These are phyloP conservation scores for Protomyces gravidus DNA, from an alignment of 1,139 yeast genomes.

Conservation along the genomic window DNA sequence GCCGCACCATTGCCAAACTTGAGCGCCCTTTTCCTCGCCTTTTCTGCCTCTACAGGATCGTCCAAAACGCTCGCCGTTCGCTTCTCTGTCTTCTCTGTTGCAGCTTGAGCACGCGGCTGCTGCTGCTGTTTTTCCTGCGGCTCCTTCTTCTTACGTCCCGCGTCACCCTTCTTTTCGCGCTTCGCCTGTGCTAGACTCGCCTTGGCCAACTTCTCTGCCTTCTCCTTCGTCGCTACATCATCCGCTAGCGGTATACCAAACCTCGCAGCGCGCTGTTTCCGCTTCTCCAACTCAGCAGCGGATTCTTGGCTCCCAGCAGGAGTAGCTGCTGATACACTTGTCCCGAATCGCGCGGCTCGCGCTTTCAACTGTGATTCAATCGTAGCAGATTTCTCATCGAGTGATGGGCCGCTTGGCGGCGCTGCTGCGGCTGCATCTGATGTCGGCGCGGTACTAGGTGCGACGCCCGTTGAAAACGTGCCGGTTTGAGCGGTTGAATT, in stretches of 20 bases:
- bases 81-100: conserved; percentile 1
- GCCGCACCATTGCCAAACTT: conserved; percentile 17
- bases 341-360: conserved; percentile 12
- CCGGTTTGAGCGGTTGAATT: neutral
- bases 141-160: neutral
- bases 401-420: neutral
- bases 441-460: neutral
- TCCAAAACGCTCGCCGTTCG: conserved; percentile 27
- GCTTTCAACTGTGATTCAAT: conserved; percentile 10
- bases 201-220: conserved; percentile 5
- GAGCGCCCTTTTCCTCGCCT: conserved; percentile 30
- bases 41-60: conserved; percentile 30
- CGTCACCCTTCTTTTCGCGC: neutral
- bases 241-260: conserved; percentile 3
- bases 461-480: neutral
- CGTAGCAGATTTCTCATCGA: conserved; percentile 8
- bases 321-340: neutral
- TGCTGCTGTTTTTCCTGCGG: conserved; percentile 1
- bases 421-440: neutral
- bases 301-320: conserved; percentile 7
- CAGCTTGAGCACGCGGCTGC: neutral
- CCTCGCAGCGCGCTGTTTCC: conserved; percentile 21
- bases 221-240: neutral
- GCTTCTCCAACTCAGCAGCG: neutral
- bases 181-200: neutral